Evolutionary conservation across 169 alveolate genomes (phyloP), one percentile per base, ranked within the genome.

Genomic region (Eimeria acervulina): DNA sequence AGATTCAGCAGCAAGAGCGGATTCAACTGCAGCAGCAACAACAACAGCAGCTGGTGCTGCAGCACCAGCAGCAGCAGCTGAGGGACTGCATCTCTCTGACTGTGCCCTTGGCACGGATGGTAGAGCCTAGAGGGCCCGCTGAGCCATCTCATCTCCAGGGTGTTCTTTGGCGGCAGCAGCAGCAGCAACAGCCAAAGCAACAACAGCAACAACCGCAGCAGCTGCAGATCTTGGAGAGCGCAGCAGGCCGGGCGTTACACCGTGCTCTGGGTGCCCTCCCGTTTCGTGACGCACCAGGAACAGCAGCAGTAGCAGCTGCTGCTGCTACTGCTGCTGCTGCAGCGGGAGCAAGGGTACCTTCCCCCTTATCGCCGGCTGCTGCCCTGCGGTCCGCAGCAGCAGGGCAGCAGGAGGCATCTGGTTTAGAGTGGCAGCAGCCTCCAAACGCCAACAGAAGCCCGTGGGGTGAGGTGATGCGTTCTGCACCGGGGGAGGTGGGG

Each of bases 1-100:
- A 15, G 23, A 23, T 10, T 4, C 66, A 63, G 74, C 74, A 63
- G 74, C 38, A 63, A 15, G 38, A 63, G 28, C 52, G 7, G 83
- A 15, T 15, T 26, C 83, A 36, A 36, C 26, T 33, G 83, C 83
- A 72, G 26, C 52, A 21, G 44, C 36, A 68, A 6, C 80, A 33
- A 42, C 40, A 68, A 21, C 80, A 26, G 40, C 80, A 28, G 21
- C 85, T 10, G 85, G 59, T 13, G 52, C 31, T 7, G n/a, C 44
- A 33, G 55, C 55, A 74, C 66, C 88, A 78, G 31, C 66, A 78
- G 52, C 66, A 21, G 88, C 88, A 23, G 36, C 40, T 33, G 8
- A 26, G 6, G 66, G 23, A 44, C 88, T 66, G 31, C 66, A 38
- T 0, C 61, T 38, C 88, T 0, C 3, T 78, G 19, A 23, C 63